phyloP scores from a whole-genome alignment of 2,329 filamentous ascomycete genomes.

The Didymella glomerata region DNA sequence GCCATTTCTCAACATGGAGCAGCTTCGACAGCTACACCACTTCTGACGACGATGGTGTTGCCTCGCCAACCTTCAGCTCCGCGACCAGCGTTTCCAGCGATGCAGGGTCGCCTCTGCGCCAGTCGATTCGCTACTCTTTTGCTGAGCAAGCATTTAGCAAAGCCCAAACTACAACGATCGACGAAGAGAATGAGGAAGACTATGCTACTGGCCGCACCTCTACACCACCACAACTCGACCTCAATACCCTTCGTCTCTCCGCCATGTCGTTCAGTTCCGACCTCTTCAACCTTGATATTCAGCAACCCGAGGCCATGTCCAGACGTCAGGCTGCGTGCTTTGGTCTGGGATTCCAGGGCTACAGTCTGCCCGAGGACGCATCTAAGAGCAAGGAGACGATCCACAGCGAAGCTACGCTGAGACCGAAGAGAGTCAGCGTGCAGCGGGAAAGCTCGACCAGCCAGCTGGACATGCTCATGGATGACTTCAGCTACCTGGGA shows the following conservation, averaged over 20 bases:
- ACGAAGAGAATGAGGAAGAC: constrained; percentile 15
- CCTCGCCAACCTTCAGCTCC: constrained; percentile 47
- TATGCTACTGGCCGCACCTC: constrained; percentile 20
- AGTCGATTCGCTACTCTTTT: constrained; percentile 34
- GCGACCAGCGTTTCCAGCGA: constrained; percentile 45
- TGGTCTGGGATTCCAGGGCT: constrained; percentile 45
- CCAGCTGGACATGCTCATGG: constrained; percentile 38
- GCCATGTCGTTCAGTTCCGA: constrained; percentile 36
- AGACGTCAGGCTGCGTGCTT: constrained; percentile 45
- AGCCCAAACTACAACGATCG: constrained; percentile 17
- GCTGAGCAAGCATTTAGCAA: constrained; percentile 24
- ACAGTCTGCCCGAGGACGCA: constrained; percentile 44
- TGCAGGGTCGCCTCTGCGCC: constrained; percentile 30
- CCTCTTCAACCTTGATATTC: constrained; percentile 41
- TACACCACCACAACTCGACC: constrained; percentile 35
- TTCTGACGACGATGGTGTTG: constrained; percentile 37
- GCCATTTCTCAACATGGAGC: constrained; percentile 49
- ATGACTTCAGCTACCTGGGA: constrained; percentile 47
- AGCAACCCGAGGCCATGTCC: constrained; percentile 32
- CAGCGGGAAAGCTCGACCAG: constrained; percentile 35
- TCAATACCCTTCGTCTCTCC: constrained; percentile 38
- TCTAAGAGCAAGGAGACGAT: constrained; percentile 39
- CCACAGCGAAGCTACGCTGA: constrained; percentile 27
- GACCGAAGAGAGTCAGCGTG: constrained; percentile 24
- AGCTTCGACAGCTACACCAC: constrained; percentile 34